Conservation (phyloP, 2,329 filamentous ascomycete species). For the Cordyceps tenuipes region DNA sequence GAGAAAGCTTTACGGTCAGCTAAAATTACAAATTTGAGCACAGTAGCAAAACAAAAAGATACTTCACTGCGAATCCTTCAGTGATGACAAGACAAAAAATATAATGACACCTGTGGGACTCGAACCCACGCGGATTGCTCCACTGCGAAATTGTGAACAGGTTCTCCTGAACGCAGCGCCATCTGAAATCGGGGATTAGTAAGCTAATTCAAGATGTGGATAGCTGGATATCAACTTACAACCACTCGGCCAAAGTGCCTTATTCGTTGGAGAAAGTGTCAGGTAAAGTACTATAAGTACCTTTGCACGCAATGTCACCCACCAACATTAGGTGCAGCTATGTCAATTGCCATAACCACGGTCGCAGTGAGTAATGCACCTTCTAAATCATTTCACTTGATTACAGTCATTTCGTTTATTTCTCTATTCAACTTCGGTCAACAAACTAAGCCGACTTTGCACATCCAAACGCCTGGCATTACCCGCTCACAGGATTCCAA, state of each 20-base stretch:
- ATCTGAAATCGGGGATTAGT: not conserved
- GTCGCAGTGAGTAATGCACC: too few relatives aligned
- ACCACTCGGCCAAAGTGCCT: conserved; percentile 22
- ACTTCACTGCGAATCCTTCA: not conserved
- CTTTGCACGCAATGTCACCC: not conserved
- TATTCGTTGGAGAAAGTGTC: not conserved
- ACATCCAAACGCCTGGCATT: too few relatives aligned
- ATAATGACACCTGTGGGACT: conserved; percentile 24
- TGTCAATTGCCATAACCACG: too few relatives aligned
- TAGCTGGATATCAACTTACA: not conserved
- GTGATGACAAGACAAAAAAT: not conserved
- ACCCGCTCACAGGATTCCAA: too few relatives aligned
- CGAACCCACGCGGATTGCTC: conserved; percentile 25
- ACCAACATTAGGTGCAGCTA: not conserved
- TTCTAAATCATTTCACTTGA: too few relatives aligned
- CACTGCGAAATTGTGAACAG: conserved; percentile 16
- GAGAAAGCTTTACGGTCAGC: too few relatives aligned
- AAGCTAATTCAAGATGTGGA: too few relatives aligned
- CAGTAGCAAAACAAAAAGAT: too few relatives aligned
- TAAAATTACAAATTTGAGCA: too few relatives aligned
- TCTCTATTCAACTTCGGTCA: too few relatives aligned
- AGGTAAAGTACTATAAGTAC: not conserved
- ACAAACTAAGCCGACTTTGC: too few relatives aligned
- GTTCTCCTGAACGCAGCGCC: conserved; percentile 17
- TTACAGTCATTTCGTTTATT: too few relatives aligned